Base-by-base conservation (phyloP, 2,329 filamentous ascomycete species). In the Dactylella cylindrospora region DNA sequence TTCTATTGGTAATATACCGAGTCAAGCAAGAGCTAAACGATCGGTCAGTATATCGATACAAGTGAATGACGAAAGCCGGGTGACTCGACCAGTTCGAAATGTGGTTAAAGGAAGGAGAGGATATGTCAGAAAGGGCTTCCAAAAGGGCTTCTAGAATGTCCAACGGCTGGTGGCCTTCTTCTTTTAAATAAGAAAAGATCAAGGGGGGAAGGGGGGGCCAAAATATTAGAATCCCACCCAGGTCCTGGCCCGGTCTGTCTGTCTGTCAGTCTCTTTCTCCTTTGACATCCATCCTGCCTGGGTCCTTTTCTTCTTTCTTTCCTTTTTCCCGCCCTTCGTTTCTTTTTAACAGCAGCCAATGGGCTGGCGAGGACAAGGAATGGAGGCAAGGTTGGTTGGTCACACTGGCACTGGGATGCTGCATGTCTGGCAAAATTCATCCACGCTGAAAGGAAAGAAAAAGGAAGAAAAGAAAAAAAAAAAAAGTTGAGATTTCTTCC, bases 141-240 rank as follows among this genome's bases (percentile, higher is more conserved):
- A 49, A 61, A 61, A 53, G 47, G 29, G 55, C 44, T 61, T 61
- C 55, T 61, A 61, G 55, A 61, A 61, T 52, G 38, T 46, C 41
- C 26, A 53, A 61, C 55, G 55, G 55, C 39, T 49, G 55, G 54
- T 23, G 55, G 46, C 55, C 55, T 61, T 61, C 55, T 61, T 47
- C 55, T 61, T 61, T 61, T 61, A 61, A 59, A 50, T 33, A 43
- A n/a, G n/a, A n/a, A 8, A 28, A 33, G 13, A 46, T 33, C 39
- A 33, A 46, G 50, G 46, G 53, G 47, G 54, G 23, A 44, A n/a
- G n/a, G n/a, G n/a, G n/a, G n/a, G n/a, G n/a, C n/a, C n/a, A n/a
- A n/a, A n/a, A n/a, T n/a, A n/a, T n/a, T n/a, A n/a, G n/a, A n/a
- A n/a, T n/a, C n/a, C n/a, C n/a, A n/a, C n/a, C n/a, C n/a, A n/a